These are phyloP conservation scores for Mycena polygramma DNA, from an alignment of 768 basidiomycete species.

Conservation along the genomic window DNA sequence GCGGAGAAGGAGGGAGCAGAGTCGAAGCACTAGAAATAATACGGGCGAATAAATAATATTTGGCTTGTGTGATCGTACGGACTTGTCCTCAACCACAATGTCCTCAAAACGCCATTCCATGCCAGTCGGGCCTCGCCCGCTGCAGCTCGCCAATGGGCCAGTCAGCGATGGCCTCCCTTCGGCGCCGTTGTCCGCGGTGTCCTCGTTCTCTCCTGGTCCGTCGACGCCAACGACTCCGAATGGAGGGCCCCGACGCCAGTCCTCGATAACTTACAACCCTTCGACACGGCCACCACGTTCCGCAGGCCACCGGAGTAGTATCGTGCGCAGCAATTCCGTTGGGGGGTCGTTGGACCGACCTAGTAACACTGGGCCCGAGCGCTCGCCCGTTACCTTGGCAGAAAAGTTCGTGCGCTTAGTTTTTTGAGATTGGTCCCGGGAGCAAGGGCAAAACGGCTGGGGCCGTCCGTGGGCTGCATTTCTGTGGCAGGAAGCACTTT, in stretches of 20 bases:
- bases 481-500: background rate
- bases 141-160: conserved; percentile 60
- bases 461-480: background rate
- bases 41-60: conserved; percentile 15
- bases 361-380: conserved; percentile 12
- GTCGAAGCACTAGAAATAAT: conserved; percentile 58
- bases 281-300: conserved; percentile 35
- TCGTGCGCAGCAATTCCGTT: conserved; percentile 41
- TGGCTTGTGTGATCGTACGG: conserved; percentile 24
- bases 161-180: conserved; percentile 37
- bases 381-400: conserved; percentile 63
- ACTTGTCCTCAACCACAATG: conserved; percentile 23
- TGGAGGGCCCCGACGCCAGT: conserved; percentile 55
- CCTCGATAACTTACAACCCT: conserved; percentile 67
- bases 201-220: conserved; percentile 36
- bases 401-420: conserved; percentile 69
- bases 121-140: conserved; percentile 58
- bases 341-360: conserved; percentile 30
- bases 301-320: conserved; percentile 30
- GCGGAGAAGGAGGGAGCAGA: conserved; percentile 77
- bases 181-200: conserved; percentile 36
- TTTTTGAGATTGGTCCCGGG: background rate
- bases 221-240: conserved; percentile 30
- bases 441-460: background rate
- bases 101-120: conserved; percentile 49